These are phyloP conservation scores for Fomes fomentarius DNA, from an alignment of 1,284 basidiomycete species.

Conservation along the genomic window DNA sequence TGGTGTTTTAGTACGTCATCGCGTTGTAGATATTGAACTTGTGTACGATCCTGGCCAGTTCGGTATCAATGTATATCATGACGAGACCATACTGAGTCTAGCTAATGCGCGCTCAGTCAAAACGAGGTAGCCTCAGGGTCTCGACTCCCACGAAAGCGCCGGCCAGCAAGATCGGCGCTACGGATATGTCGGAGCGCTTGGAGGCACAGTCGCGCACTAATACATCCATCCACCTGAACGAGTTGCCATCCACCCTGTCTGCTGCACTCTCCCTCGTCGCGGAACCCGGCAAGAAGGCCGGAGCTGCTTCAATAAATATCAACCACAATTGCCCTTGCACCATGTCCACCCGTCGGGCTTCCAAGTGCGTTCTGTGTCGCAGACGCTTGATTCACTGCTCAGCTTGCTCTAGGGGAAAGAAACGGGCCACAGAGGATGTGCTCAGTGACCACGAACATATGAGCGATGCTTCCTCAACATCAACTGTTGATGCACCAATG, in stretches of 20 bases:
- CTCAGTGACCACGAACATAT: conserved; percentile 15
- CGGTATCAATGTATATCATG: not conserved
- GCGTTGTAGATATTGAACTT: conserved; percentile 2
- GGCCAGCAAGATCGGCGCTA: no score
- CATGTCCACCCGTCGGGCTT: conserved; percentile 27
- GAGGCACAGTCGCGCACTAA: not conserved
- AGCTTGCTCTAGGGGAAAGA: conserved; percentile 26
- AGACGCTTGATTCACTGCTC: conserved; percentile 7
- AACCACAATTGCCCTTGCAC: not conserved
- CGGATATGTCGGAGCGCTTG: no score
- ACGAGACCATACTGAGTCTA: no score
- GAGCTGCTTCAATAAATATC: not conserved
- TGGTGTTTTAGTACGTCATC: not conserved
- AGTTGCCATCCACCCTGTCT: conserved; percentile 26
- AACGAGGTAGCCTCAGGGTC: no score
- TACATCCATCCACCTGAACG: conserved; percentile 23
- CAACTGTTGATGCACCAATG: not conserved
- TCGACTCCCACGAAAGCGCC: no score
- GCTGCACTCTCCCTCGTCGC: conserved; percentile 6
- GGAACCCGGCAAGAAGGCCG: not conserved
- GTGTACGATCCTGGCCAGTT: not conserved
- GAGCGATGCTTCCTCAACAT: conserved; percentile 15
- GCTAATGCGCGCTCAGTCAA: no score
- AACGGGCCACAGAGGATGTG: conserved; percentile 20
- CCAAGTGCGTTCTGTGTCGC: conserved; percentile 28